These are phyloP conservation scores for Acanthamoeba castellanii DNA, from an alignment of 208 protist species.

Conservation along the genomic window DNA sequence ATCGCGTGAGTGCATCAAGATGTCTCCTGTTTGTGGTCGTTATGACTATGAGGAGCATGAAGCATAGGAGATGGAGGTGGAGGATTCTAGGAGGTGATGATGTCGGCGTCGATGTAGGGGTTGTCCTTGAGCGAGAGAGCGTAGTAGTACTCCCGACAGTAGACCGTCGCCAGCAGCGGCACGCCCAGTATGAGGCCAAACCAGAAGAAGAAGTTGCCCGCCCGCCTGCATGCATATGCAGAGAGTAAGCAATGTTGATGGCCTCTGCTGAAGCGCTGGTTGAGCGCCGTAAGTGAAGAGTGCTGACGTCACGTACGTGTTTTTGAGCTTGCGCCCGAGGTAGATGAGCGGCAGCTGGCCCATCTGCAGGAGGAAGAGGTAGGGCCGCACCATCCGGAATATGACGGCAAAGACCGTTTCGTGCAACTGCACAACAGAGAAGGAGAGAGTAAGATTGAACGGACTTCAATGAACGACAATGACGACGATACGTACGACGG, in stretches of 20 bases:
- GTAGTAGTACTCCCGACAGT: slow-evolving; percentile 74
- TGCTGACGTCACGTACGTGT: neutral
- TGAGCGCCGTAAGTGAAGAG: neutral
- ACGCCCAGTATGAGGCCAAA: slow-evolving; percentile 65
- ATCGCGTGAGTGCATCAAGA: too few relatives aligned
- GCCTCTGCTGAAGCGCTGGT: neutral
- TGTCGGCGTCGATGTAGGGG: too few relatives aligned
- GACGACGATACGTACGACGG: slow-evolving; percentile 56
- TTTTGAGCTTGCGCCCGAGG: slow-evolving; percentile 43
- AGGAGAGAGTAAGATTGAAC: neutral
- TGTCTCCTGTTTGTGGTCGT: too few relatives aligned
- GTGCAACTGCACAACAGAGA: slow-evolving; percentile 26
- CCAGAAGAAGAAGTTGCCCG: slow-evolving; percentile 76
- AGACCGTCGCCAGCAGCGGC: slow-evolving; percentile 68
- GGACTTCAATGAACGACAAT: neutral
- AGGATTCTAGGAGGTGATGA: too few relatives aligned
- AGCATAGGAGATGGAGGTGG: too few relatives aligned
- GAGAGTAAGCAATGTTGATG: neutral
- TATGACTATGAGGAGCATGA: too few relatives aligned
- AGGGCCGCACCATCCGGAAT: slow-evolving; percentile 63
- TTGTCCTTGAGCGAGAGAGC: slow-evolving; percentile 51
- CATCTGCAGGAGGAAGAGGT: slow-evolving; percentile 68
- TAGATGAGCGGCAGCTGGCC: slow-evolving; percentile 72
- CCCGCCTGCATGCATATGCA: neutral
- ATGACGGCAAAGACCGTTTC: slow-evolving; percentile 65